phyloP scores from a whole-genome alignment of 768 basidiomycete genomes.

The Tulasnella sp. region DNA sequence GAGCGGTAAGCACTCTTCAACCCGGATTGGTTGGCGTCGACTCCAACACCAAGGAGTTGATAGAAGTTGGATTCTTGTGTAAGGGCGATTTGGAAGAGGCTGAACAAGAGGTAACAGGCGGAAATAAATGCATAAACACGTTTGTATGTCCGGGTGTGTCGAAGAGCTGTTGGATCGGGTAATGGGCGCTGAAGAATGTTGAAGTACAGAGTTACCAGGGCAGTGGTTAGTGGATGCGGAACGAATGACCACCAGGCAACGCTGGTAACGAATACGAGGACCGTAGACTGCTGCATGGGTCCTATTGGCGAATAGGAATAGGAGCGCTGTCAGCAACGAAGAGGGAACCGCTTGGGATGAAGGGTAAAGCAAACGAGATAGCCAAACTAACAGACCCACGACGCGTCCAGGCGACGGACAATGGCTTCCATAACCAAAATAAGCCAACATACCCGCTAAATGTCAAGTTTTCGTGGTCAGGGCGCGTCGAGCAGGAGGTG shows the following conservation, averaged over 20 bases:
- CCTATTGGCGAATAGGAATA: too few relatives aligned
- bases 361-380: too few relatives aligned
- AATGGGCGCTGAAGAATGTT: conserved; percentile 26
- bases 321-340: too few relatives aligned
- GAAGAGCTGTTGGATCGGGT: conserved; percentile 34
- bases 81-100: conserved; percentile 29
- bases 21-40: conserved; percentile 47
- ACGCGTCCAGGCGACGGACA: too few relatives aligned
- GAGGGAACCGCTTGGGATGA: too few relatives aligned
- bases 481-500: too few relatives aligned
- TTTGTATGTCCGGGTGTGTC: conserved; percentile 7
- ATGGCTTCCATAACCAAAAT: too few relatives aligned
- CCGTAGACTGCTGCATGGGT: too few relatives aligned
- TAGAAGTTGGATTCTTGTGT: conserved; percentile 60
- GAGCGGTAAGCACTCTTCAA: conserved; percentile 62
- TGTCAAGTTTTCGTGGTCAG: too few relatives aligned
- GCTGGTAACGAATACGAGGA: too few relatives aligned
- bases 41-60: conserved; percentile 52
- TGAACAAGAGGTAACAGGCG: conserved; percentile 21
- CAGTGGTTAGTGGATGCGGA: conserved; percentile 47
- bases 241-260: conserved; percentile 54
- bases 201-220: conserved; percentile 39
- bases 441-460: too few relatives aligned
- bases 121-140: conserved; percentile 20
- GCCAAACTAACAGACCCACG: too few relatives aligned